phyloP scores from a whole-genome alignment of 306 rosid species.

The Fragaria iinumae region DNA sequence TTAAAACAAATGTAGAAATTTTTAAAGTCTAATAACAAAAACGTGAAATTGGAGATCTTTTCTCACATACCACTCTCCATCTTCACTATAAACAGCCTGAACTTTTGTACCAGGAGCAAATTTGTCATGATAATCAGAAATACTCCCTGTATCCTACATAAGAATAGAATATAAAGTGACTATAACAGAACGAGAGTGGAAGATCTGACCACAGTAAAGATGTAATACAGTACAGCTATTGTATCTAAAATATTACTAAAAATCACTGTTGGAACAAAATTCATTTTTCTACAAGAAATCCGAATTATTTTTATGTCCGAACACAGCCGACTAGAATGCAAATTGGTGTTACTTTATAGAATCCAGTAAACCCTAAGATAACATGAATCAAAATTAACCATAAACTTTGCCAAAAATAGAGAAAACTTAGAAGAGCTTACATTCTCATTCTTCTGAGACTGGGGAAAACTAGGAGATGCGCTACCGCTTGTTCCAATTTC shows the following conservation, averaged over 20 bases:
- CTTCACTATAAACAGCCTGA: conserved; percentile 96
- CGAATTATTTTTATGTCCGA: neutral
- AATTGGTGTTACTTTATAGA: neutral
- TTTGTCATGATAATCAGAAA: conserved; percentile 52
- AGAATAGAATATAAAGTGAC: conserved; percentile 3
- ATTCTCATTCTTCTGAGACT: conserved; percentile 36
- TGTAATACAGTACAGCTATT: neutral
- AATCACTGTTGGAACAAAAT: neutral
- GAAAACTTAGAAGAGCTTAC: conserved; percentile 33
- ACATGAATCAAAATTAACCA: neutral
- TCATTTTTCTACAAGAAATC: neutral
- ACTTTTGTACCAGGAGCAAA: conserved; percentile 71
- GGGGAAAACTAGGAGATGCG: conserved; percentile 45
- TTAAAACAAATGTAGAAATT: conserved; percentile 11
- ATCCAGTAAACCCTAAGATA: neutral
- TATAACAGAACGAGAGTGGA: neutral
- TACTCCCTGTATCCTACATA: conserved; percentile 48
- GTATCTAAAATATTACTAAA: neutral
- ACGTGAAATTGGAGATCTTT: conserved; percentile 10
- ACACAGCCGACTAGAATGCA: neutral
- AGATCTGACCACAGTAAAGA: conserved; percentile 18
- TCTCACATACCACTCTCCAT: conserved; percentile 88
- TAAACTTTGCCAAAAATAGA: neutral
- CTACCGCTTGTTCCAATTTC: conserved; percentile 34
- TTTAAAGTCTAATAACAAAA: neutral